Evolutionary conservation across 1,284 basidiomycete genomes (phyloP), one percentile per base, ranked within the genome.

Genomic region (Leccinum griseonigrum): DNA sequence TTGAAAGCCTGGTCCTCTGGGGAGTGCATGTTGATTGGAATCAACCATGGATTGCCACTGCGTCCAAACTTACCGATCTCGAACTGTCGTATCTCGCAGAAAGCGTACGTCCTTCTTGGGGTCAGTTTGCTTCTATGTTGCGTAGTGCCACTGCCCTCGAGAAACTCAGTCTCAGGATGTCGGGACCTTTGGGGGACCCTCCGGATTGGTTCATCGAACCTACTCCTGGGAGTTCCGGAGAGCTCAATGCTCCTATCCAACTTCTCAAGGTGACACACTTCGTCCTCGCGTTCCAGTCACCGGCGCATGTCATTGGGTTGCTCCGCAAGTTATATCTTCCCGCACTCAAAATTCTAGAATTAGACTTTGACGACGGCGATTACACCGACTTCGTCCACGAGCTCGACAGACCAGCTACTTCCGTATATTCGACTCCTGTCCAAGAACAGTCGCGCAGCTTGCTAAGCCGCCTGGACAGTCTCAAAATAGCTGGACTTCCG

Each of bases 1-100:
- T 90, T 3, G 74, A 69, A n/a, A 67, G 71, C 7, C 69, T 83
- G 22, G 73, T 76, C 2, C 74, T 90, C 18, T 87, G 84, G 84
- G 86, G 85, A 36, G 83, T 88, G 2, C 86, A 88, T 61, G 68
- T 89, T 29, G 80, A 85, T 59, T 90, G 88, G 87, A 77, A 71
- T 71, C 56, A 80, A 77, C 10, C 66, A 75, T 9, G 68, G 76
- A 34, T 78, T 82, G 53, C 72, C 82, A 40, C 67, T 65, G 38
- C 78, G 71, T 16, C 63, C 22, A 66, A 64, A 10, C 72, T 90
- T 28, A 68, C 66, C n/a, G 78, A 81, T 13, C 67, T 90, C 18
- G 81, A 85, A 64, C 72, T 90, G 40, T 79, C 83, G 0, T 87
- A 81, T 70, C 86, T 87, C 63, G 69, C 80, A 8, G 75, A 79